Evolutionary conservation across 441 rosid species (phyloP).

Genomic region (Erysimum cheiri): DNA sequence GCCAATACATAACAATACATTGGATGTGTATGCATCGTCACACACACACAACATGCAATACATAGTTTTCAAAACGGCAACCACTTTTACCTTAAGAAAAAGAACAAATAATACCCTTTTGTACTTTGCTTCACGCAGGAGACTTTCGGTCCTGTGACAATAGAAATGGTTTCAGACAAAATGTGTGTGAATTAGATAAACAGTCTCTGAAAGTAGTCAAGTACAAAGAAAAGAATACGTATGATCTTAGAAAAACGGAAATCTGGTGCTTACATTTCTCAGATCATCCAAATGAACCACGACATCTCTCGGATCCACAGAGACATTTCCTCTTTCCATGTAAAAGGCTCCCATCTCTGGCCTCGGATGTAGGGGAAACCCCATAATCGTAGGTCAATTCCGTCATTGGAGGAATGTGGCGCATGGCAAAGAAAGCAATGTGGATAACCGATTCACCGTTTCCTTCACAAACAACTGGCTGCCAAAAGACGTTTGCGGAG

Average conservation of each 20-base stretch:
- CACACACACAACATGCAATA: constrained; percentile 28
- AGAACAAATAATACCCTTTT: constrained; percentile 5
- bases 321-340: constrained; percentile 57
- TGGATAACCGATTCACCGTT: constrained; percentile 46
- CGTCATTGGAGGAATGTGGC: constrained; percentile 60
- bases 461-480: constrained; percentile 51
- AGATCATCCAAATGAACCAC: constrained; percentile 53
- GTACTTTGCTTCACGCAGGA: constrained; percentile 15
- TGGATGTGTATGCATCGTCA: constrained; percentile 23
- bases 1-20: constrained; percentile 24
- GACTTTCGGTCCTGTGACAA: constrained; percentile 24
- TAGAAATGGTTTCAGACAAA: not conserved
- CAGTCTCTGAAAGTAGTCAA: not conserved
- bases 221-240: not conserved
- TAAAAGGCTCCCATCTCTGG: constrained; percentile 27
- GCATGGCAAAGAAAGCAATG: constrained; percentile 58
- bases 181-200: not conserved
- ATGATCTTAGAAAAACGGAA: not conserved
- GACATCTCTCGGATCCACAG: constrained; percentile 65
- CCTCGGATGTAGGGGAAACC: constrained; percentile 31
- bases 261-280: constrained; percentile 22
- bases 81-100: constrained; percentile 21
- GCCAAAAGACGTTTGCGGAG: constrained; percentile 63
- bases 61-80: constrained; percentile 21
- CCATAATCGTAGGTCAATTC: constrained; percentile 67